Evolutionary conservation across 2,329 filamentous ascomycete species (phyloP), one percentile per base, ranked within the genome.

Genomic region (Arthrocladium fulminans): DNA sequence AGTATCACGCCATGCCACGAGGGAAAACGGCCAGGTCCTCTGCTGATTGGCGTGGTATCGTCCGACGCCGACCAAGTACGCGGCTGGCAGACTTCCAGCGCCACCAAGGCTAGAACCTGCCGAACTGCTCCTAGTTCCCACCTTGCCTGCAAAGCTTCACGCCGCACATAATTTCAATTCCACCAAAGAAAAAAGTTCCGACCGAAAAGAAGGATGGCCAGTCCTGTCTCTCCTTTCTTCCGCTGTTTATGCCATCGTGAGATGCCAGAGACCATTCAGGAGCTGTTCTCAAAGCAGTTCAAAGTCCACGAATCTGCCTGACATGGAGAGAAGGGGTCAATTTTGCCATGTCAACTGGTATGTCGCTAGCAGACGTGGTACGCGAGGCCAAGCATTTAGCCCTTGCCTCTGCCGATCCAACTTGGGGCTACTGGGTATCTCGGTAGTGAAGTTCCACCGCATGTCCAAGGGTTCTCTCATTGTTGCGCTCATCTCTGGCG

Each of bases 31-130:
- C 15, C 32, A 47, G 20, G 7, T 27, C n/a, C 35, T 19, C 15
- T 25, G 29, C 23, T 47, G 44, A 47, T 47, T 47, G 44, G 32
- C 20, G 25, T 38, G 6, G 17, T 19, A 22, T 40, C 6, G 7
- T 22, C 37, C 19, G 37, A 40, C 23, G 19, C 6, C 5, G 19
- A 22, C 17, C 37, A 10, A 42, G 20, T n/a, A 42, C 19, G 24
- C 22, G 39, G 13, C 39, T 42, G 24, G 22, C 39, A 42, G 10
- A n/a, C 19, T 25, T 42, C 19, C 3, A 42, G 39, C 39, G 39
- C 39, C 39, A 42, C 22, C 3, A 27, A n/a, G 22, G 19, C 20
- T 25, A 42, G 32, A 22, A 27, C 20, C 20, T 24, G 39, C 39
- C n/a, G 39, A 24, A 42, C 20, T 7, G 22, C 22, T 24, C 22